These are phyloP conservation scores for Lipomyces spencermartinsiae DNA, from an alignment of 805 yeast species.

Conservation along the genomic window DNA sequence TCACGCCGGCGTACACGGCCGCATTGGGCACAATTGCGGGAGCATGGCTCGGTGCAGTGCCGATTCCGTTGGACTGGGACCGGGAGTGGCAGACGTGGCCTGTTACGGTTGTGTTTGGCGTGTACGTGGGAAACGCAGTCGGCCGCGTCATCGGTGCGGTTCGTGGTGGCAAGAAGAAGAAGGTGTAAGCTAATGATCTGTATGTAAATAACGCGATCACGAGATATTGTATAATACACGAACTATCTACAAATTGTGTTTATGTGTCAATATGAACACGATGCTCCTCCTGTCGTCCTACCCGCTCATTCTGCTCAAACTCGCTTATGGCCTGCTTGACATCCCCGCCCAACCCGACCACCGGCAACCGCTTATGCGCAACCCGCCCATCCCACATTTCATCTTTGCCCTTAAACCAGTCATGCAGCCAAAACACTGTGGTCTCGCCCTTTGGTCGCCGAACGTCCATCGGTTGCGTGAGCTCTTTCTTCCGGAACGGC, in stretches of 20 bases:
- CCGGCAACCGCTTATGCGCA: constrained; percentile 23
- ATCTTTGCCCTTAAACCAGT: constrained; percentile 34
- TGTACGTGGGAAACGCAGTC: constrained; percentile 70
- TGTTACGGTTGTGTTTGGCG: constrained; percentile 80
- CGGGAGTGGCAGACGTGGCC: constrained; percentile 98
- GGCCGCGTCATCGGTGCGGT: constrained; percentile 56
- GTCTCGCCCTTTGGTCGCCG: constrained; percentile 30
- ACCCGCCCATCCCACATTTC: constrained; percentile 27
- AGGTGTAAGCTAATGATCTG: background rate
- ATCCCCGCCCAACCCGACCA: constrained; percentile 24
- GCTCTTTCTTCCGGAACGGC: background rate
- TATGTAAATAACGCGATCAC: background rate
- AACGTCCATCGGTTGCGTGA: constrained; percentile 27
- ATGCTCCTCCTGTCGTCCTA: background rate
- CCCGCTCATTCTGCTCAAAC: background rate
- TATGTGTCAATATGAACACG: background rate
- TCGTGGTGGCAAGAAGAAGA: background rate
- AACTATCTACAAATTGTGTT: background rate
- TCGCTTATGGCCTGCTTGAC: constrained; percentile 14
- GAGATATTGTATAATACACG: background rate
- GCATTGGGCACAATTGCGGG: constrained; percentile 61
- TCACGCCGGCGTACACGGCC: constrained; percentile 49
- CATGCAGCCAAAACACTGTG: constrained; percentile 31
- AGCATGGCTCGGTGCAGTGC: constrained; percentile 91
- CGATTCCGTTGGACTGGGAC: constrained; percentile 97